phyloP scores from a whole-genome alignment of 371 early-diverging fungal genomes.

The Apophysomyces ossiformis region DNA sequence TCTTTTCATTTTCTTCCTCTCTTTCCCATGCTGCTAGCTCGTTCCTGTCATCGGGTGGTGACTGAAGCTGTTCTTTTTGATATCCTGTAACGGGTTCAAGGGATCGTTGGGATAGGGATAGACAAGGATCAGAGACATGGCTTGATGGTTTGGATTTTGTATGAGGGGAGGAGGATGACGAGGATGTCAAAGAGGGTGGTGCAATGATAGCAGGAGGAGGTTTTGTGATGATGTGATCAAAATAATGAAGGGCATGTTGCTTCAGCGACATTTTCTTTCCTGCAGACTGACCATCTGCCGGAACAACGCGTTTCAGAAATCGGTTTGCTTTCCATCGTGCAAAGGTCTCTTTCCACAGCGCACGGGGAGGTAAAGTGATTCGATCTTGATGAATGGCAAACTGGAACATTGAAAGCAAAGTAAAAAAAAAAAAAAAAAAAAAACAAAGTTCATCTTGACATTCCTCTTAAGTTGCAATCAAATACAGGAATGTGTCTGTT shows the following conservation, averaged over 20 bases:
- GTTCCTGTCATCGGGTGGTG: no score
- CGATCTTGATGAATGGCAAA: conserved; percentile 1
- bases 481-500: background rate
- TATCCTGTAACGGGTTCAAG: background rate
- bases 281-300: background rate
- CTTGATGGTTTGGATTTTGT: background rate
- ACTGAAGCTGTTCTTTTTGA: background rate
- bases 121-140: background rate
- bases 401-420: background rate
- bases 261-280: background rate
- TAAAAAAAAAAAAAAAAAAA: background rate
- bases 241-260: background rate
- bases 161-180: background rate
- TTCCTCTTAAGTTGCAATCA: background rate
- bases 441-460: background rate
- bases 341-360: background rate
- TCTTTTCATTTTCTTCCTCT: background rate
- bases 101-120: background rate
- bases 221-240: background rate
- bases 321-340: background rate
- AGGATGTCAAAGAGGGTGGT: background rate
- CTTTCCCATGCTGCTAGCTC: no score
- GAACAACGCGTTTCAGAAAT: background rate
- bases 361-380: background rate
- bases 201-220: background rate